Conservation (phyloP, 148 eudicot genomes). For the Cornus florida region DNA sequence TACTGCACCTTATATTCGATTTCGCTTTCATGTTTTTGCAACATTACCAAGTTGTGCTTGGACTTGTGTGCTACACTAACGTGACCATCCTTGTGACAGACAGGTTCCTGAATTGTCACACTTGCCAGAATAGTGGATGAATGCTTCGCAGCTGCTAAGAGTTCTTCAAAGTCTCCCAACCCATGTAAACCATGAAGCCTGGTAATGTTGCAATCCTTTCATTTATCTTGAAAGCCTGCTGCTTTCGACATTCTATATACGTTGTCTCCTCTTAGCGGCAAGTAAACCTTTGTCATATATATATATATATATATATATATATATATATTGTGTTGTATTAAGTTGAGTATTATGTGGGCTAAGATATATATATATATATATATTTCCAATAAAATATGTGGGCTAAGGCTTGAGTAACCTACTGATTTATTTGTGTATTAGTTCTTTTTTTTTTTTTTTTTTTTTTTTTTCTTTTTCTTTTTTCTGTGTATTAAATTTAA, state of each 20-base stretch:
- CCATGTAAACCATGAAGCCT: conserved; percentile 20
- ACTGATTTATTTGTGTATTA: too few species aligned
- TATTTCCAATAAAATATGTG: not conserved
- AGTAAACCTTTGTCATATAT: too few species aligned
- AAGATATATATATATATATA: too few species aligned
- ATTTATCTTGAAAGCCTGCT: not conserved
- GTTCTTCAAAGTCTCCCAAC: conserved; percentile 31
- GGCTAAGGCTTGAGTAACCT: not conserved
- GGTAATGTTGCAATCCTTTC: conserved; percentile 26
- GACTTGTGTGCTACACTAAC: not conserved
- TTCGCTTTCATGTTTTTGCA: not conserved
- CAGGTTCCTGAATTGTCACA: conserved; percentile 1
- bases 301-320: too few species aligned
- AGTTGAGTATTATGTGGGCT: too few species aligned
- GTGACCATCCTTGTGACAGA: conserved; percentile 2
- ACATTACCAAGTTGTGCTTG: not conserved
- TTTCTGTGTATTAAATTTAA: too few species aligned
- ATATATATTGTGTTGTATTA: too few species aligned
- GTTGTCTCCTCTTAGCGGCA: not conserved
- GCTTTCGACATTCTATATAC: not conserved
- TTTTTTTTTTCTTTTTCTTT: too few species aligned
- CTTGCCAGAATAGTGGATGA: conserved; percentile 27
- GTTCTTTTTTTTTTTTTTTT: too few species aligned
- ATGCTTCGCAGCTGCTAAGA: conserved; percentile 34
- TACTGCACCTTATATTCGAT: not conserved